These are phyloP conservation scores for Nectriaceae sp. DNA, from an alignment of 2,329 filamentous ascomycete genomes.

Conservation along the genomic window DNA sequence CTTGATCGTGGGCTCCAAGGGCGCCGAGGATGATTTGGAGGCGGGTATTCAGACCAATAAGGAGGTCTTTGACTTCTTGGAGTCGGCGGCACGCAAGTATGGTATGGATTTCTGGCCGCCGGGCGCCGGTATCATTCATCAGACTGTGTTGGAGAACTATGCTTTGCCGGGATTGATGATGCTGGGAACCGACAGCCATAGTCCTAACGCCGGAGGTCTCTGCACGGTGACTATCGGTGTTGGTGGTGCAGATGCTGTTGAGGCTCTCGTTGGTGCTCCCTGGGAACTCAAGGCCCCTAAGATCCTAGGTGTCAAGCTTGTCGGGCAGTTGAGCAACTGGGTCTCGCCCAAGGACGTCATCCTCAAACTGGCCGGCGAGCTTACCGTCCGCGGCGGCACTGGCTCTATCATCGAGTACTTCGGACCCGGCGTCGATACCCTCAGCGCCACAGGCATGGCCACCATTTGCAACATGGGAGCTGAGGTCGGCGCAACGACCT, in stretches of 20 bases:
- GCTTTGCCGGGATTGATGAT: slow-evolving; percentile 97
- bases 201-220: slow-evolving; percentile 93
- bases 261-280: slow-evolving; percentile 91
- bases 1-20: slow-evolving; percentile 93
- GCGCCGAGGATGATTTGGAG: slow-evolving; percentile 82
- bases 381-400: slow-evolving; percentile 92
- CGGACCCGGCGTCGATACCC: slow-evolving; percentile 82
- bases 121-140: slow-evolving; percentile 93
- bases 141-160: slow-evolving; percentile 98
- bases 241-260: slow-evolving; percentile 94
- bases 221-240: slow-evolving; percentile 96
- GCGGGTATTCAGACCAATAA: slow-evolving; percentile 88
- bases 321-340: slow-evolving; percentile 86
- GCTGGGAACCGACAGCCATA: slow-evolving; percentile 97
- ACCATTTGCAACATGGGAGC: slow-evolving; percentile 89
- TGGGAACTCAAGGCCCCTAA: slow-evolving; percentile 98
- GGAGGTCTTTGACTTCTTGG: slow-evolving; percentile 96
- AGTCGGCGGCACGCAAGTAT: slow-evolving; percentile 87
- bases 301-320: slow-evolving; percentile 81
- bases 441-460: slow-evolving; percentile 92
- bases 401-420: slow-evolving; percentile 95
- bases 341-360: slow-evolving; percentile 95
- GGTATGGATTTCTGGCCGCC: slow-evolving; percentile 96
- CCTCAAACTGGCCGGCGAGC: slow-evolving; percentile 79
- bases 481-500: slow-evolving; percentile 94